Evolutionary conservation across 2,329 filamentous ascomycete genomes (phyloP).

Genomic region (Fragosphaeria purpurea): DNA sequence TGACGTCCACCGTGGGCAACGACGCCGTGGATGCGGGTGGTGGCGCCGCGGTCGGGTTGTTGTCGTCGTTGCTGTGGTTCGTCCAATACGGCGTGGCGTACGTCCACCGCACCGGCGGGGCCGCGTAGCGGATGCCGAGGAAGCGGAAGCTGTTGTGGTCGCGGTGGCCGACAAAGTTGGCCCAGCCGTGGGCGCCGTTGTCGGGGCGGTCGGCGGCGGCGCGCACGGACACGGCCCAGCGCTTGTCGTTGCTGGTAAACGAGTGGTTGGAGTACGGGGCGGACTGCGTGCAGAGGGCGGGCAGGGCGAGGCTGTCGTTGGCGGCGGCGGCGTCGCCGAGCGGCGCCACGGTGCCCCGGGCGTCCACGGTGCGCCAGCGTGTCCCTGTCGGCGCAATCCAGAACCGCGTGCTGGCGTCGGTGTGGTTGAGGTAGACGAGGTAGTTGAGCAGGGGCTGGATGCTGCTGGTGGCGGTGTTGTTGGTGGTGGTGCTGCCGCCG

Average conservation of each 20-base stretch:
- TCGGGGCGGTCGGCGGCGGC: slow-evolving; percentile 25
- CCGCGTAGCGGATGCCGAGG: slow-evolving; percentile 36
- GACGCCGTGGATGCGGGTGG: too few species aligned
- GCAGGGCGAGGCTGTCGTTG: slow-evolving; percentile 15
- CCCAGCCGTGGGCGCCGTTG: slow-evolving; percentile 6
- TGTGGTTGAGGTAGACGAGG: slow-evolving; percentile 22
- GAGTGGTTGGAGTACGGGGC: slow-evolving; percentile 29
- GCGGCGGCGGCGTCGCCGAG: slow-evolving; percentile 2
- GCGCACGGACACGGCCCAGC: slow-evolving; percentile 27
- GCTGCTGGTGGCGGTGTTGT: slow-evolving; percentile 11
- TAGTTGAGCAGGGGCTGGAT: slow-evolving; percentile 27
- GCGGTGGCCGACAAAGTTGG: slow-evolving; percentile 28
- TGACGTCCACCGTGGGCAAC: slow-evolving; percentile 21
- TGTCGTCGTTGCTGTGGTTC: too few species aligned
- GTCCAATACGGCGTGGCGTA: slow-evolving; percentile 29
- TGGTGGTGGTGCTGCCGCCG: too few species aligned
- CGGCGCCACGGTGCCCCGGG: slow-evolving; percentile 16
- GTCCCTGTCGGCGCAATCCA: slow-evolving; percentile 24
- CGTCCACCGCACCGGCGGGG: slow-evolving; percentile 32
- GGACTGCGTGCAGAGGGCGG: slow-evolving; percentile 32
- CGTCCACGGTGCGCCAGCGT: slow-evolving; percentile 18
- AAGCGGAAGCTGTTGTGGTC: slow-evolving; percentile 41
- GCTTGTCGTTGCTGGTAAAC: slow-evolving; percentile 21
- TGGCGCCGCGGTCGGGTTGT: too few species aligned
- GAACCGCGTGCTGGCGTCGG: slow-evolving; percentile 18